Evolutionary conservation across 164 flowering plant species (phyloP).

Genomic region (Warburgia ugandensis): DNA sequence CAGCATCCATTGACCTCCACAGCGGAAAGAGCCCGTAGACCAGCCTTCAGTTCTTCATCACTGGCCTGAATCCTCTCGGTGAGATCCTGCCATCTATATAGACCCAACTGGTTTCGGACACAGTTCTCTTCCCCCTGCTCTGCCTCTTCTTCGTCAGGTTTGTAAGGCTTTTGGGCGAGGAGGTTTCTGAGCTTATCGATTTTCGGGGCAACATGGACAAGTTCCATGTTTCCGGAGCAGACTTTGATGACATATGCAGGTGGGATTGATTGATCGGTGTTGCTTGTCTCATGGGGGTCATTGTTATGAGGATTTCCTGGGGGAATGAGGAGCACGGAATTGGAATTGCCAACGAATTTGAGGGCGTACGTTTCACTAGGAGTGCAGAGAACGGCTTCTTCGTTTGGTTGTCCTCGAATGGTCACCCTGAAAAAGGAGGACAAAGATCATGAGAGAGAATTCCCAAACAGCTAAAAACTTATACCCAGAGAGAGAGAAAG

Average conservation of each 20-base stretch:
- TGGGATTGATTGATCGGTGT: slow-evolving; percentile 5
- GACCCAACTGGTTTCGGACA: slow-evolving; percentile 9
- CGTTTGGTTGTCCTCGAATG: slow-evolving; percentile 67
- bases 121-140: slow-evolving; percentile 14
- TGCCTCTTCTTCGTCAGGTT: slow-evolving; percentile 30
- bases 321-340: slow-evolving; percentile 74
- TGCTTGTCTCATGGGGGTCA: slow-evolving; percentile 3
- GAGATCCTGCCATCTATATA: slow-evolving; percentile 76
- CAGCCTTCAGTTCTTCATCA: slow-evolving; percentile 65
- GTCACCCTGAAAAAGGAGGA: slow-evolving; percentile 33
- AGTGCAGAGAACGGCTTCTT: slow-evolving; percentile 92
- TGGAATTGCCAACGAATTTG: slow-evolving; percentile 81
- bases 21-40: slow-evolving; percentile 54
- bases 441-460: not conserved
- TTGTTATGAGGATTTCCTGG: slow-evolving; percentile 24
- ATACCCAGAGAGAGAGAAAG: not conserved
- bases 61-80: slow-evolving; percentile 70
- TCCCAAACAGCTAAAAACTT: not conserved
- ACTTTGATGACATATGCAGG: slow-evolving; percentile 54
- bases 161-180: slow-evolving; percentile 50
- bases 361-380: slow-evolving; percentile 65
- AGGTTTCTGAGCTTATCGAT: slow-evolving; percentile 62
- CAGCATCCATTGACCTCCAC: slow-evolving; percentile 85
- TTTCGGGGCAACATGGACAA: slow-evolving; percentile 74
- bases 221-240: slow-evolving; percentile 72